Conservation (phyloP, 371 early-diverging fungal genomes). For the Zychaea mexicana region DNA sequence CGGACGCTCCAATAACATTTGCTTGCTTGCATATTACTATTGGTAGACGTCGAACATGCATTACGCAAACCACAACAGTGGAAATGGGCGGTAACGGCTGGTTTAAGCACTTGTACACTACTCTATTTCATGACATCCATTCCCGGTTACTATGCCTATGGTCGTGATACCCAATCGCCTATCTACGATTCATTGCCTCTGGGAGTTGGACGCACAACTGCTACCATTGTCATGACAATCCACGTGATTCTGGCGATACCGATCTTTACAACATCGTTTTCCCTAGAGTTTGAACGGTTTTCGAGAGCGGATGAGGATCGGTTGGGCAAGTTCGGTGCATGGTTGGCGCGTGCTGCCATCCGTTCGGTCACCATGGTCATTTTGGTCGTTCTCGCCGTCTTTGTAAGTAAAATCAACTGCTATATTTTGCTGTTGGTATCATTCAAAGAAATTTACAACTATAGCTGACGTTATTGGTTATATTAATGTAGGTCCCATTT, state of each 20-base stretch:
- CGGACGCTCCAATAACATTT: no score
- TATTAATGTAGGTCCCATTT: conserved; percentile 44
- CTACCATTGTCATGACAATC: conserved; percentile 83
- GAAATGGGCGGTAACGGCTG: conserved; percentile 70
- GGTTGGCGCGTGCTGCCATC: conserved; percentile 51
- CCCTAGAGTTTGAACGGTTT: conserved; percentile 70
- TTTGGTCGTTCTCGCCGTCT: conserved; percentile 53
- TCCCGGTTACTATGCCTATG: conserved; percentile 86
- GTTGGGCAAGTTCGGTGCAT: conserved; percentile 43
- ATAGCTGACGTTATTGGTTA: background rate
- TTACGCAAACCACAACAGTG: conserved; percentile 81
- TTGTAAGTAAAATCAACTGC: conserved; percentile 26
- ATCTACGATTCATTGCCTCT: conserved; percentile 73
- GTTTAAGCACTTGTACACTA: conserved; percentile 69
- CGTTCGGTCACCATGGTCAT: conserved; percentile 53
- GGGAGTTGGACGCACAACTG: conserved; percentile 59
- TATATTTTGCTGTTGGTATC: no score
- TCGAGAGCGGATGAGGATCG: conserved; percentile 37
- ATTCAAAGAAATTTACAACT: background rate
- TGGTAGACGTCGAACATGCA: conserved; percentile 66
- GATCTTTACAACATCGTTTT: conserved; percentile 81
- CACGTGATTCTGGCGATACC: conserved; percentile 89
- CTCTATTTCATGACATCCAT: conserved; percentile 81
- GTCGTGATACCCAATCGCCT: conserved; percentile 70
- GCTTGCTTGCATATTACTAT: background rate